Base-by-base conservation (phyloP, 345 rosid species). In the Euphorbia peplus region DNA sequence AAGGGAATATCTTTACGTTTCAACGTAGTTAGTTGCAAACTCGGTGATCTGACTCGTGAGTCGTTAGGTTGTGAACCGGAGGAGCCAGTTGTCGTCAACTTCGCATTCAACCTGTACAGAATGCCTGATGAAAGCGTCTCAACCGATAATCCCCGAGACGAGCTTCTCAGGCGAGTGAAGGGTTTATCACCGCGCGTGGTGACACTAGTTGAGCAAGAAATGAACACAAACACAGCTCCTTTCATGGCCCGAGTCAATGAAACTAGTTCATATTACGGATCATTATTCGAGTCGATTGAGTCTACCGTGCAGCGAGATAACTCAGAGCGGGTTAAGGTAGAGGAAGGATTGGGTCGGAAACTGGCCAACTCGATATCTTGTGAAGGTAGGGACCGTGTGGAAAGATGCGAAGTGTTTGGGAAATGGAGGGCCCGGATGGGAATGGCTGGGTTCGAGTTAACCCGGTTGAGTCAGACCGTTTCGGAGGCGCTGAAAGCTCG, bases 381-480 rank as follows among this genome's bases (percentile, higher is more conserved):
- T 22, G 99, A 95, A 76, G 96, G 97, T 30, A 68, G 87, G 67
- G 86, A 91, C 57, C 90, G 99, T 12, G 76, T 90, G 0, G 97
- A 88, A 76, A 87, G 99, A 76, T 91, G 96, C 77, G 96, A 95
- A 78, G 97, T 91, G 64, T 95, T 86, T 16, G 97, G 98, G 65
- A 90, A 93, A 78, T 93, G 98, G 98, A 77, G 90, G 86, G 89
- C 95, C 85, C 80, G 98, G 41, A 84, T 93, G 93, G 78, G 86
- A 48, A 90, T 90, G 97, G 98, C 98, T 0, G 99, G 99, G 75
- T 95, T 95, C 77, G 79, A 78, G 86, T 59, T 69, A 13, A 79
- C 83, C 81, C 85, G 82, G 18, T 44, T 84, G 84, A 82, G 90
- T 67, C 78, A 71, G 41, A 78, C 22, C 11, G 73, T 91, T 29